phyloP scores from a whole-genome alignment of 305 asterid species.

The Striga hermonthica region DNA sequence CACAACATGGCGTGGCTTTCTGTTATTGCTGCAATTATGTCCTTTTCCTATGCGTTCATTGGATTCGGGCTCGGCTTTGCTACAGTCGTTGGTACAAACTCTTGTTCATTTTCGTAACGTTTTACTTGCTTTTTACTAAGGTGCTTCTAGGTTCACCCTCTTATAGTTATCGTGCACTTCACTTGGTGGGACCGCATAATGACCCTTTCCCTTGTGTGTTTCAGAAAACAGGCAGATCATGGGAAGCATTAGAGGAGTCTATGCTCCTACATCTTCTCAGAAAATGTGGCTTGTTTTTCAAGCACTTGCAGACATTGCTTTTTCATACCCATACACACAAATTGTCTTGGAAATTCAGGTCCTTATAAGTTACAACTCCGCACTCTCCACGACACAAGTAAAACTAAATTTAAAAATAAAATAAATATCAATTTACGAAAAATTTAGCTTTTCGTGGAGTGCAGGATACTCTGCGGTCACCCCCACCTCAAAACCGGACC shows the following conservation, averaged over 20 bases:
- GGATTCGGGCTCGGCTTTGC: constrained; percentile 45
- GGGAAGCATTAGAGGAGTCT: constrained; percentile 39
- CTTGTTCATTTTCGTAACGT: too few species aligned
- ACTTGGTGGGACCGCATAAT: too few species aligned
- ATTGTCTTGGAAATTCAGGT: constrained; percentile 49
- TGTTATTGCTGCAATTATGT: constrained; percentile 47
- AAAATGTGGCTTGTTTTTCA: constrained; percentile 44
- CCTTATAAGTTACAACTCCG: not conserved
- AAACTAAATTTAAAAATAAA: not conserved
- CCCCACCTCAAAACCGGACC: constrained; percentile 42
- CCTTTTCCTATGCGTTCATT: constrained; percentile 43
- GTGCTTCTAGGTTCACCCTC: too few species aligned
- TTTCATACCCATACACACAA: constrained; percentile 41
- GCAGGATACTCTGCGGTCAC: constrained; percentile 46
- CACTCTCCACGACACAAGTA: not conserved
- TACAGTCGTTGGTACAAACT: constrained; percentile 31
- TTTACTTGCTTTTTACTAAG: too few species aligned
- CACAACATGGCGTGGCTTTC: constrained; percentile 49
- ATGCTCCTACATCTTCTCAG: constrained; percentile 26
- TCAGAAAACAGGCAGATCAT: constrained; percentile 34
- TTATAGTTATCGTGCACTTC: too few species aligned
- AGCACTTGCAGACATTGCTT: constrained; percentile 49
- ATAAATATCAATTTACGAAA: not conserved
- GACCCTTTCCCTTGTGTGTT: too few species aligned
- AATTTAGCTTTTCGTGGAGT: not conserved